Evolutionary conservation across 495 filamentous ascomycete genomes (phyloP).

Genomic region (Umbilicaria muhlenbergii): DNA sequence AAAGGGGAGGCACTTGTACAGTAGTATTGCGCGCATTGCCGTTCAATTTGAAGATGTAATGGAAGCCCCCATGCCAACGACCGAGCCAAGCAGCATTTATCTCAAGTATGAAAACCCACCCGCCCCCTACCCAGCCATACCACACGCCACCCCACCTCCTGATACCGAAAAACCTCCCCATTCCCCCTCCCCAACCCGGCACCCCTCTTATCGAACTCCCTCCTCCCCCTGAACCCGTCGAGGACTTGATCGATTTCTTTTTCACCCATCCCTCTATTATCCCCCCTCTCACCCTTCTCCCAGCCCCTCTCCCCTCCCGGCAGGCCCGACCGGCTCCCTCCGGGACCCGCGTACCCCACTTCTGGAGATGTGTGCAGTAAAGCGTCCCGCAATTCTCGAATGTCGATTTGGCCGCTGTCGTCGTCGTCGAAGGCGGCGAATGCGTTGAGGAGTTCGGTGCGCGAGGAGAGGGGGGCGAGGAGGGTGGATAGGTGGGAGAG

Average conservation of each 20-base stretch:
- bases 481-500: constrained; percentile 59
- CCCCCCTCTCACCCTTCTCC: constrained; percentile 39
- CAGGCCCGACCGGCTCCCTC: too few relatives aligned
- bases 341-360: too few relatives aligned
- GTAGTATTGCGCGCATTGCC: too few relatives aligned
- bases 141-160: constrained; percentile 38
- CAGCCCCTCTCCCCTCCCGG: too few relatives aligned
- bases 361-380: constrained; percentile 69
- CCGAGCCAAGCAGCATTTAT: too few relatives aligned
- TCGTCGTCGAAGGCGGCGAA: constrained; percentile 93
- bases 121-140: too few relatives aligned
- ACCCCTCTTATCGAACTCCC: constrained; percentile 44
- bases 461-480: constrained; percentile 55
- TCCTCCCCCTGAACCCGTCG: constrained; percentile 65
- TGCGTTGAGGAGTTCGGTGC: constrained; percentile 64
- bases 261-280: constrained; percentile 45
- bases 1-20: too few relatives aligned
- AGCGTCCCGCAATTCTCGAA: constrained; percentile 67
- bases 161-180: constrained; percentile 65
- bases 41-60: too few relatives aligned
- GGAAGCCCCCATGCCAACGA: too few relatives aligned
- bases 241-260: constrained; percentile 72
- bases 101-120: too few relatives aligned
- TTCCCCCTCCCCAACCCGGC: constrained; percentile 28
- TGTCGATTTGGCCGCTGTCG: constrained; percentile 83